Conservation (phyloP, 257 asterid species). For the Nicotiana attenuata region DNA sequence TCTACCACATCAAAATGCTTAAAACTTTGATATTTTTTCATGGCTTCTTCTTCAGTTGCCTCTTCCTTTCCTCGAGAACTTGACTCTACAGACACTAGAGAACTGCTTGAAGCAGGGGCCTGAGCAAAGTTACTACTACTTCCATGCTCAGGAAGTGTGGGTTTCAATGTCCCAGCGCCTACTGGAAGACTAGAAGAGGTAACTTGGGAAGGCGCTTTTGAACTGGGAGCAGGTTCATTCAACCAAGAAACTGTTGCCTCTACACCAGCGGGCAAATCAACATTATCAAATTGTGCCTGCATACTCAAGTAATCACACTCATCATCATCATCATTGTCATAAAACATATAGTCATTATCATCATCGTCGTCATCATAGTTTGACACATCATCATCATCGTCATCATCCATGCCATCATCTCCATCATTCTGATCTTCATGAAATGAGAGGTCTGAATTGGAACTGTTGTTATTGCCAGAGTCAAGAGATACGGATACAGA, state of each 20-base stretch:
- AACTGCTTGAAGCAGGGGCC: constrained; percentile 30
- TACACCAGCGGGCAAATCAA: constrained; percentile 64
- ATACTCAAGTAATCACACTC: constrained; percentile 30
- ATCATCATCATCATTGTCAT: constrained; percentile 21
- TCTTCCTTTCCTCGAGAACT: constrained; percentile 29
- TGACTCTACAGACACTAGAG: constrained; percentile 19
- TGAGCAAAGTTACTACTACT: constrained; percentile 1
- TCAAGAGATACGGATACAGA: constrained; percentile 28
- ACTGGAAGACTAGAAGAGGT: constrained; percentile 6
- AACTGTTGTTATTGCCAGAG: constrained; percentile 24
- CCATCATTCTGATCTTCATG: constrained; percentile 34
- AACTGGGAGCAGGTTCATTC: constrained; percentile 14
- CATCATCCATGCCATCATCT: constrained; percentile 21
- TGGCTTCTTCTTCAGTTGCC: constrained; percentile 25
- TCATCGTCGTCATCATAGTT: constrained; percentile 29
- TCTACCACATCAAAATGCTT: constrained; percentile 42
- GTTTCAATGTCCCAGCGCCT: constrained; percentile 12
- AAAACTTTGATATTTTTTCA: constrained; percentile 26
- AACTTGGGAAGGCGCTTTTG: constrained; percentile 16
- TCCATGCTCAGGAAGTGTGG: constrained; percentile 1
- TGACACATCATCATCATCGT: constrained; percentile 11
- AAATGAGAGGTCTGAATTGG: constrained; percentile 29
- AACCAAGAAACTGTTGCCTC: constrained; percentile 56
- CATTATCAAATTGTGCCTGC: constrained; percentile 59
- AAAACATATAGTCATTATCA: constrained; percentile 14